Base-by-base conservation (phyloP, 1,284 basidiomycete genomes). In the Chiua sp. region DNA sequence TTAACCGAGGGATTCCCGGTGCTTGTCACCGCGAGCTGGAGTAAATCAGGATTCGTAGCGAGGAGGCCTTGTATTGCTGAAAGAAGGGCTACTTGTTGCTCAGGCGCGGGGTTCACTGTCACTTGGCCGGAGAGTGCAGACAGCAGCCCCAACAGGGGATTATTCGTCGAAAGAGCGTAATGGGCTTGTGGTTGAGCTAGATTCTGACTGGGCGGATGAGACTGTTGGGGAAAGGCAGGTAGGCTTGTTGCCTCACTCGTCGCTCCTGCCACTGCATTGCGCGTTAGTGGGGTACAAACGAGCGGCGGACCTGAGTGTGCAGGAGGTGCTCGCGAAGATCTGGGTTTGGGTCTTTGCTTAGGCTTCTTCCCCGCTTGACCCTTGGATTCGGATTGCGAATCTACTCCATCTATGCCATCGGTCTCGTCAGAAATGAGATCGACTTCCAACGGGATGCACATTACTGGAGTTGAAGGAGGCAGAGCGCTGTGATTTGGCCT, bases 231-330 rank as follows among this genome's bases (percentile, higher is more conserved):
- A 54, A 46, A 66, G 56, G 64, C 52, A 56, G 59, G 47, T 13
- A 69, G 64, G n/a, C 47, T 47, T 7, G 35, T 22, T 26, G 22
- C 18, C 47, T n/a, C 35, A 16, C 46, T 18, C 23, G 47, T 12
- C 3, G 13, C 28, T 1, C 42, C 42, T 8, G 28, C 46, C 16
- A 26, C 4, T 10, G 51, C 22, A 37, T 53, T 46, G 30, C 66
- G 68, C 12, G 55, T 35, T 28, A 76, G 59, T 3, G 72, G 73
- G n/a, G 67, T 65, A 33, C 65, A 63, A 28, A 69, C 63, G 48
- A 75, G 69, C 8, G 72, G 73, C 13, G 73, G 10, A 10, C 30
- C 30, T 32, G 30, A 56, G 11, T 57, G 16, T 23, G 61, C 46
- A 52, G 65, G 65, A 16, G 53, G 66, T 35, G 49, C 51, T 28